A percentile compares a stretch with the other conserved stretches of the same genome.
phyloP scores from a whole-genome alignment of 495 filamentous ascomycete genomes.

The Emericellopsis terricola region DNA sequence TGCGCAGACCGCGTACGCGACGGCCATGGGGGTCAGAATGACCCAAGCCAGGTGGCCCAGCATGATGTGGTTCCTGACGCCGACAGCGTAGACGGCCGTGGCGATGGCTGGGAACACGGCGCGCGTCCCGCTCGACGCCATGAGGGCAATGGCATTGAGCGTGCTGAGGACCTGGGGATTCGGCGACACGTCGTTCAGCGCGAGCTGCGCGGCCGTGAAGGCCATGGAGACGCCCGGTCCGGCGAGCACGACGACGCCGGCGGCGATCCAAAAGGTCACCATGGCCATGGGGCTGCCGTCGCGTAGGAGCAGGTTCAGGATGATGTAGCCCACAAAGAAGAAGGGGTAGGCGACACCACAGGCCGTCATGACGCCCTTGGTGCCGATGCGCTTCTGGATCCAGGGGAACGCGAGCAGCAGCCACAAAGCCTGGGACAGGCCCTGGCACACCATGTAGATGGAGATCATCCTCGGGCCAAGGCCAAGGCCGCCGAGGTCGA shows the following conservation, averaged over 20 bases:
- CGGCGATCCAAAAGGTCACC: slow-evolving; percentile 36
- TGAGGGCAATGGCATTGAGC: slow-evolving; percentile 45
- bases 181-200: slow-evolving; percentile 49
- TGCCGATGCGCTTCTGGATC: slow-evolving; percentile 37
- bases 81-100: slow-evolving; percentile 41
- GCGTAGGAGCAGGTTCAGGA: slow-evolving; percentile 34
- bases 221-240: slow-evolving; percentile 48
- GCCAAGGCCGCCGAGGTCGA: slow-evolving; percentile 39
- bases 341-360: slow-evolving; percentile 39
- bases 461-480: slow-evolving; percentile 41
- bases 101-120: slow-evolving; percentile 42
- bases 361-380: slow-evolving; percentile 35
- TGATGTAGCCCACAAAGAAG: slow-evolving; percentile 32
- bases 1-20: slow-evolving; percentile 22
- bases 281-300: slow-evolving; percentile 9
- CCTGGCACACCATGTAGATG: slow-evolving; percentile 36
- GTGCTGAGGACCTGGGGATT: slow-evolving; percentile 38
- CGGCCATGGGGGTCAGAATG: slow-evolving; percentile 30
- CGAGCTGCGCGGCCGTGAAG: slow-evolving; percentile 49
- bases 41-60: slow-evolving; percentile 49
- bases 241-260: slow-evolving; percentile 17
- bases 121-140: slow-evolving; percentile 29
- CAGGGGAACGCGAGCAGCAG: slow-evolving; percentile 43
- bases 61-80: slow-evolving; percentile 34
- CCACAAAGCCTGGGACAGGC: slow-evolving; percentile 44